Percentiles rank a stretch among this genome's conserved stretches.
phyloP scores from a whole-genome alignment of 768 basidiomycete species.

The Ramaria sp. region DNA sequence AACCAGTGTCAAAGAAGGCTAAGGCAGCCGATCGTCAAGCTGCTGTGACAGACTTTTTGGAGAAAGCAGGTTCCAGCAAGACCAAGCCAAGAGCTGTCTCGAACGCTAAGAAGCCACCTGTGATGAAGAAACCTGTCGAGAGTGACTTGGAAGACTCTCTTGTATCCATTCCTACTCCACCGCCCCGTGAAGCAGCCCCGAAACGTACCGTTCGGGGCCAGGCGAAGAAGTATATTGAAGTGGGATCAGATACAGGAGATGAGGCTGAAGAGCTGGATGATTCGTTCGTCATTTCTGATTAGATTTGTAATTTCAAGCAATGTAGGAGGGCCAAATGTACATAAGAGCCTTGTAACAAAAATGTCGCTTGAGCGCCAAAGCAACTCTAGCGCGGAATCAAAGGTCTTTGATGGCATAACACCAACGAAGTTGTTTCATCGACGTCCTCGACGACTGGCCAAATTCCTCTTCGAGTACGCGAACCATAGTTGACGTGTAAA shows the following conservation, averaged over 20 bases:
- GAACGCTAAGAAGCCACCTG: slow-evolving; percentile 32
- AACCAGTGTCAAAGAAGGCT: slow-evolving; percentile 7
- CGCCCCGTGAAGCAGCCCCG: slow-evolving; percentile 28
- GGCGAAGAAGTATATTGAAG: slow-evolving; percentile 53
- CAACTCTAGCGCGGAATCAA: too few species aligned
- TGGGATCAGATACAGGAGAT: slow-evolving; percentile 36
- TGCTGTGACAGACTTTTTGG: background rate
- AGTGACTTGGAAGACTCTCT: slow-evolving; percentile 38
- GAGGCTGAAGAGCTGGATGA: slow-evolving; percentile 22
- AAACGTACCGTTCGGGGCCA: slow-evolving; percentile 39
- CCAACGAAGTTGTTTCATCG: too few species aligned
- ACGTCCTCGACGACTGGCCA: too few species aligned
- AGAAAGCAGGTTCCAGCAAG: slow-evolving; percentile 3
- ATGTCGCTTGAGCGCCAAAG: too few species aligned
- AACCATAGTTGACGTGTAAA: too few species aligned
- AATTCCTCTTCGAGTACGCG: too few species aligned
- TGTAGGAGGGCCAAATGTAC: background rate
- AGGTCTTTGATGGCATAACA: too few species aligned
- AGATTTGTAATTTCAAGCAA: background rate
- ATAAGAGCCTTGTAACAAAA: too few species aligned
- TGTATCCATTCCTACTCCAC: slow-evolving; percentile 28
- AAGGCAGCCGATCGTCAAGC: slow-evolving; percentile 24
- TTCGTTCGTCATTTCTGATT: slow-evolving; percentile 3
- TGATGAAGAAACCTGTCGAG: slow-evolving; percentile 26
- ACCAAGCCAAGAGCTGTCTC: slow-evolving; percentile 4